These are phyloP conservation scores for Fusarium secorum DNA, from an alignment of 2,329 filamentous ascomycete genomes.

Conservation along the genomic window DNA sequence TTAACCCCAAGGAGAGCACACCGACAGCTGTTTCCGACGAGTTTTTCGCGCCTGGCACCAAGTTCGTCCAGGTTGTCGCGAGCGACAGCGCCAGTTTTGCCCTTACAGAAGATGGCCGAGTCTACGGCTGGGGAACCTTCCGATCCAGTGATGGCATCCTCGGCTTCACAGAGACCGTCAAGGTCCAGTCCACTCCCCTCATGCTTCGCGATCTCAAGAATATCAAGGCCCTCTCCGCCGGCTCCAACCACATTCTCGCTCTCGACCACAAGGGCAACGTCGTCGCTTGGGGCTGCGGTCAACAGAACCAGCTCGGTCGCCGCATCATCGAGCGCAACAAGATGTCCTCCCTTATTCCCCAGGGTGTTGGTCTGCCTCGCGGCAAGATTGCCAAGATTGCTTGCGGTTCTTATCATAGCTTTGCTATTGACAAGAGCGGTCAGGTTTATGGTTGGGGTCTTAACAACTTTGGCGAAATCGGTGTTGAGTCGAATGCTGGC, in stretches of 20 bases:
- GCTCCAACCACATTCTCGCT: conserved; percentile 75
- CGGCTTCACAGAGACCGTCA: conserved; percentile 65
- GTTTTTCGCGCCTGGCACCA: conserved; percentile 66
- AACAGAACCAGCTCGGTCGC: conserved; percentile 71
- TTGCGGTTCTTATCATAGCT: conserved; percentile 82
- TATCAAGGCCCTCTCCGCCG: conserved; percentile 69
- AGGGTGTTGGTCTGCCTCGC: conserved; percentile 64
- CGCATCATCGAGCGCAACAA: conserved; percentile 68
- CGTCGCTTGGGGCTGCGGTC: conserved; percentile 75
- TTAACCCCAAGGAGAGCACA: conserved; percentile 77
- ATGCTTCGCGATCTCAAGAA: conserved; percentile 71
- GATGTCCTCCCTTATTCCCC: conserved; percentile 66
- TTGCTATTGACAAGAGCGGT: conserved; percentile 76
- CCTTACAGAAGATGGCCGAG: conserved; percentile 75
- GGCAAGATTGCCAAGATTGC: conserved; percentile 64
- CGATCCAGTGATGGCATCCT: conserved; percentile 70
- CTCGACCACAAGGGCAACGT: conserved; percentile 71
- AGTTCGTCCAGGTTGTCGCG: conserved; percentile 71
- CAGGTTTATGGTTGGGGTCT: conserved; percentile 83
- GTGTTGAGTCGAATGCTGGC: conserved; percentile 63
- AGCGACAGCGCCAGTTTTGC: conserved; percentile 80
- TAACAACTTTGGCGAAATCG: conserved; percentile 87
- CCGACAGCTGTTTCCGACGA: conserved; percentile 68
- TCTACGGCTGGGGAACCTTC: conserved; percentile 89
- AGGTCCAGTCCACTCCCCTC: conserved; percentile 59